Base-by-base conservation (phyloP, 306 rosid genomes). In the Rosa persica region DNA sequence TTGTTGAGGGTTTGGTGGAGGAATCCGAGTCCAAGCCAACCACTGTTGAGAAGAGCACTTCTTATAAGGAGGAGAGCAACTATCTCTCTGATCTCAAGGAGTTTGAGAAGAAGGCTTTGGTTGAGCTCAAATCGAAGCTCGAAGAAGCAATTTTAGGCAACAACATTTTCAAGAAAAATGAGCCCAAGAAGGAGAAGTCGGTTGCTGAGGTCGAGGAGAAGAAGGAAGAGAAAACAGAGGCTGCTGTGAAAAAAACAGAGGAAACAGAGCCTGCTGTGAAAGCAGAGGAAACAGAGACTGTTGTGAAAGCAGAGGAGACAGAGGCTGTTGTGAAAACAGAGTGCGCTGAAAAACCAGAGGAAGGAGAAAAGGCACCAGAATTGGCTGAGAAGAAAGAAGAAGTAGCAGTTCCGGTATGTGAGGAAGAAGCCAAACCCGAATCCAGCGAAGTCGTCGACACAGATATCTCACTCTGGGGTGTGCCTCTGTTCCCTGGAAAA, bases 381-480 rank as follows among this genome's bases (percentile, higher is more conserved):
- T 11, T 4, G 55, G 39, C n/a, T 51, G 75, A 36, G 2, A 76
- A 30, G 36, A 70, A 69, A 13, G 78, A 76, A 15, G 44, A 58
- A 2, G 47, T 4, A 49, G 77, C 10, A 27, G 79, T 39, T 62
- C 68, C n/a, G 51, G 77, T 27, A 43, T 69, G 43, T 0, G 48
- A 79, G 6, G 25, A 79, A 69, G 61, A 42, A 5, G 55, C 16
- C 12, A 43, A 55, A 8, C 16, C 52, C n/a, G 73, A 77, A 58
- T 40, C 16, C 8, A 7, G 6, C 3, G 49, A 8, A 5, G 76
- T 80, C 27, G 30, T 55, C 6, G 79, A 81, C 20, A 69, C 30
- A 54, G 92, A 88, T 4, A 82, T 91, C n/a, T 82, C 84, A 15
- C 80, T 93, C 8, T 93, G 98, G 97, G 97, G 98, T 17, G 89